Percentiles rank a stretch among this genome's conserved stretches.
These are phyloP conservation scores for Yamadazyma trypodendri DNA, from an alignment of 1,139 yeast genomes.

Conservation along the genomic window DNA sequence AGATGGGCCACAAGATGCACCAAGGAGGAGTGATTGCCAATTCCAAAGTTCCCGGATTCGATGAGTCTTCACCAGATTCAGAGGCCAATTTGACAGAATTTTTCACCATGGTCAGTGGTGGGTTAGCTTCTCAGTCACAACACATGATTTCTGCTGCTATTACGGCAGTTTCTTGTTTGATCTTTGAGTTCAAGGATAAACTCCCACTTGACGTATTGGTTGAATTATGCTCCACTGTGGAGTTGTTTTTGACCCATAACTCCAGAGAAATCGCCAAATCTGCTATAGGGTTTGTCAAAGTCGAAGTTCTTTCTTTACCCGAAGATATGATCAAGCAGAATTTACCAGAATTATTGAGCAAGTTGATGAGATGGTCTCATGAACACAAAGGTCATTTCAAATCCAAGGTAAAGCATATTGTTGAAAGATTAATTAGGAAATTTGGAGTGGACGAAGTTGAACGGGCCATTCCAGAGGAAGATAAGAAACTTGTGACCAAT, in stretches of 20 bases:
- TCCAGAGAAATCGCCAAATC: conserved; percentile 93
- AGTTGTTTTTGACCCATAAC: conserved; percentile 83
- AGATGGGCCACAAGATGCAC: conserved; percentile 78
- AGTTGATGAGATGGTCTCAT: conserved; percentile 88
- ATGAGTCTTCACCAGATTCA: conserved; percentile 55
- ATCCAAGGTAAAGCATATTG: conserved; percentile 85
- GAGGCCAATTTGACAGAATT: conserved; percentile 75
- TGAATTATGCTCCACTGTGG: conserved; percentile 86
- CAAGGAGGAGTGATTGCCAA: conserved; percentile 70
- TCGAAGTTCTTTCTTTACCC: conserved; percentile 82
- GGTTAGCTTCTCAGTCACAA: conserved; percentile 89
- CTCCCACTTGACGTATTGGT: conserved; percentile 56
- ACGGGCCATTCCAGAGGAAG: conserved; percentile 82
- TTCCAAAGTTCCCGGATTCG: conserved; percentile 68
- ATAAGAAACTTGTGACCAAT: conserved; percentile 74
- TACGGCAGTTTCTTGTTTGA: conserved; percentile 82
- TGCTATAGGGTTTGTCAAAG: conserved; percentile 92
- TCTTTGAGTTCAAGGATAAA: conserved; percentile 77
- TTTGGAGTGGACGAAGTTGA: conserved; percentile 84
- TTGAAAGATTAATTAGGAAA: conserved; percentile 86
- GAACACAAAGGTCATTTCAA: conserved; percentile 95
- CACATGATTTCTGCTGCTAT: conserved; percentile 97
- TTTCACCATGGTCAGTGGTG: conserved; percentile 94
- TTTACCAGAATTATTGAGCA: conserved; percentile 62
- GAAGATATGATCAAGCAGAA: conserved; percentile 71